Evolutionary conservation across 108 stramenopile species (phyloP), one percentile per base, ranked within the genome.

Genomic region (Cyclostephanos invisitatus): DNA sequence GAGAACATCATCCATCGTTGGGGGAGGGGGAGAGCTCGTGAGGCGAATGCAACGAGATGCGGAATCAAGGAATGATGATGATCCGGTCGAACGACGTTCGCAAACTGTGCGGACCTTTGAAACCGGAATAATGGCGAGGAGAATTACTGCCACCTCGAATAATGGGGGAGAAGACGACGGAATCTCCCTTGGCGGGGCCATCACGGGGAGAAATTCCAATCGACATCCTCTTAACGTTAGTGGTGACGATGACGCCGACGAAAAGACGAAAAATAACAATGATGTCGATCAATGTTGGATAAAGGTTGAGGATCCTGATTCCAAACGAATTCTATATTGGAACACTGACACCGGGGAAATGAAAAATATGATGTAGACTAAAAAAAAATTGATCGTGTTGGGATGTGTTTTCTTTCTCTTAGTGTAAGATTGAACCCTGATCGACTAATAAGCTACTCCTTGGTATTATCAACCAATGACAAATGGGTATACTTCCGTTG

Each of bases 301-400:
- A 7, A 68, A 49, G 58, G 67, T 80, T 2, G 66, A 66, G 18
- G 78, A 80, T 44, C 53, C 59, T 8, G 64, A 5, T 40, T 54
- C 69, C 10, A 66, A 73, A 57, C 57, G 67, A 58, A 68, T 20
- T 18, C 50, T 73, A 44, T 73, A 64, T 56, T 80, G 78, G 78
- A 80, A 80, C 54, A 80, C 68, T 50, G 35, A 67, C 35, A 73
- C 78, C 38, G 78, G 78, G 20, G 78, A 73, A 51, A 80, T 80
- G 78, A 80, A 60, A 56, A 67, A 37, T 32, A 48, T 37, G 36
- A 11, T 28, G 51, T 20, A 53, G 40, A 8, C 40, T 42, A 42
- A 42, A 9, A 4, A 42, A 42, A 42, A 11, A 7, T 3, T 37
- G 36, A 11, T 42, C 10, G 12, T 42, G 40, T 11, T 11, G 40